Evolutionary conservation across 1,284 basidiomycete genomes (phyloP).

Genomic region (Marasmius sp.): DNA sequence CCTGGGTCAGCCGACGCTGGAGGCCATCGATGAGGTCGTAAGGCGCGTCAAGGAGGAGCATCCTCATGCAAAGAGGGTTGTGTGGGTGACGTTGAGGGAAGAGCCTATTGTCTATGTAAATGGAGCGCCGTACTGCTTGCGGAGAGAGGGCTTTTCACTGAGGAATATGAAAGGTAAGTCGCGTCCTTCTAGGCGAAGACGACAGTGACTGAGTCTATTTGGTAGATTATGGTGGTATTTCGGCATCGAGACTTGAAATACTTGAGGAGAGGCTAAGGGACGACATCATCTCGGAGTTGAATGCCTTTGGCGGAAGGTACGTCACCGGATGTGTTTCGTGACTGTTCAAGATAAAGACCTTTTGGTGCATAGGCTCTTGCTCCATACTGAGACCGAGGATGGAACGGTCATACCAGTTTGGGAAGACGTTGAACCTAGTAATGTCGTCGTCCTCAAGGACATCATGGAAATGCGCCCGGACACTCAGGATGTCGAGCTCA

Average conservation of each 20-base stretch:
- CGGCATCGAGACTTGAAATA: slow-evolving; percentile 81
- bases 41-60: slow-evolving; percentile 63
- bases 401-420: slow-evolving; percentile 93
- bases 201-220: background rate
- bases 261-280: slow-evolving; percentile 90
- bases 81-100: slow-evolving; percentile 93
- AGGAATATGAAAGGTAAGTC: slow-evolving; percentile 81
- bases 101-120: slow-evolving; percentile 97
- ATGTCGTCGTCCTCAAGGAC: slow-evolving; percentile 87
- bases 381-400: slow-evolving; percentile 89
- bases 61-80: slow-evolving; percentile 61
- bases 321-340: slow-evolving; percentile 13
- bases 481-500: slow-evolving; percentile 57
- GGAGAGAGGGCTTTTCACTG: slow-evolving; percentile 78
- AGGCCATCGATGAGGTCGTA: slow-evolving; percentile 87
- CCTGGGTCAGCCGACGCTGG: slow-evolving; percentile 89
- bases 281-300: slow-evolving; percentile 86
- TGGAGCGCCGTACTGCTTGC: slow-evolving; percentile 77
- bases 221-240: slow-evolving; percentile 90
- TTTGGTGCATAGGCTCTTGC: slow-evolving; percentile 57
- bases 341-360: background rate
- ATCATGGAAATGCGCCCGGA: slow-evolving; percentile 74
- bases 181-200: slow-evolving; percentile 4
- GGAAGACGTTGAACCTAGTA: slow-evolving; percentile 83
- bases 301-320: slow-evolving; percentile 79